Base-by-base conservation (phyloP, 208 protist species). In the Herpetomonas samuelpessoai region DNA sequence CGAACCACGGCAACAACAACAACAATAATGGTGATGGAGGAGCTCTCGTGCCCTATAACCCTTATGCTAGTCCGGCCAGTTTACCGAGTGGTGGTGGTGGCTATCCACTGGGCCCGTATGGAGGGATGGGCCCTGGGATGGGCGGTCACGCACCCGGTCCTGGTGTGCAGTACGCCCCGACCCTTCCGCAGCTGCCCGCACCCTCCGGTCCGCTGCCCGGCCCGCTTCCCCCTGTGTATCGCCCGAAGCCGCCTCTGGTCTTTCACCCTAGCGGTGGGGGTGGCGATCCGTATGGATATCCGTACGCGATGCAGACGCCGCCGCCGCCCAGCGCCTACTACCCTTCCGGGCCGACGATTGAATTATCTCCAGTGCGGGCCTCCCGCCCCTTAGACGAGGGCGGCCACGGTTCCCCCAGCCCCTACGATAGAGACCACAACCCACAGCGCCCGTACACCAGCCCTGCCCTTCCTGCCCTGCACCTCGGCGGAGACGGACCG, bases 231-330 rank as follows among this genome's bases (percentile, higher is more conserved):
- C 55, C 71, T 12, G 65, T 81, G 21, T 82, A 75, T 55, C 54
- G 59, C 2, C 71, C 69, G 2, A 79, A 82, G 68, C 72, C 71
- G 2, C 79, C 75, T 1, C 51, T 82, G 9, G 61, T 59, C 19
- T 77, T 82, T 19, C 65, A 81, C 45, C 29, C 21, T 31, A 57
- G 55, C 52, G 35, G 35, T 41, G 35, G 35, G 6, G 35, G 35
- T 14, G 6, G 31, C 26, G 25, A 46, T 3, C 45, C 52, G 14
- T 51, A 67, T 30, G 2, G 6, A 14, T 14, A 54, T 25, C n/a
- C 30, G 6, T 16, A 28, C 12, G 35, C 59, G 4, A 21, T 3
- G 29, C 28, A 52, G 18, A 27, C 44, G 2, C n/a, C 39, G 3
- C 27, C 56, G 26, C 25, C 24, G 30, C 49, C 35, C 12, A 29